Conservation (phyloP, 352 stramenopile genomes). For the Globisporangium cylindrosporum region DNA sequence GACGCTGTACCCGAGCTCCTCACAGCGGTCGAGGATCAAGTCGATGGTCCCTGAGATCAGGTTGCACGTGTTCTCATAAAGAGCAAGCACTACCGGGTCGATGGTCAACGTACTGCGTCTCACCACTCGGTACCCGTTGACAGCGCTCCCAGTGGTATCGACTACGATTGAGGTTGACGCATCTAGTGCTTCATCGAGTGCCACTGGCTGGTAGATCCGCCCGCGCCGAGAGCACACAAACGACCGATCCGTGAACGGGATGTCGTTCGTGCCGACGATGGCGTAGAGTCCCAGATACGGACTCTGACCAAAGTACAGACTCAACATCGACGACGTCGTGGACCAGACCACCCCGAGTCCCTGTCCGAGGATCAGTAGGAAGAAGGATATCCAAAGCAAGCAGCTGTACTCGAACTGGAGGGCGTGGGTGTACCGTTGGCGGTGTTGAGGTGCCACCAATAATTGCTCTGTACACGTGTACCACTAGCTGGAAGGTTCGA, state of each 20-base stretch:
- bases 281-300: no score
- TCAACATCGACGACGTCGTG: no score
- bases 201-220: conserved; percentile 26
- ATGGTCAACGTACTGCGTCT: background rate
- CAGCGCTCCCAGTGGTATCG: conserved; percentile 16
- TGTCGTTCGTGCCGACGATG: conserved; percentile 32
- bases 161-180: background rate
- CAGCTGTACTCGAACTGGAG: no score
- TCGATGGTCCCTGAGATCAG: conserved; percentile 20
- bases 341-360: no score
- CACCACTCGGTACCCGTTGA: conserved; percentile 28
- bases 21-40: conserved; percentile 17
- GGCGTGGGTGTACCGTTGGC: no score
- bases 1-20: conserved; percentile 24
- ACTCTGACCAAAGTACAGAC: no score
- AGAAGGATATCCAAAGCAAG: no score
- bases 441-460: no score
- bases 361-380: no score
- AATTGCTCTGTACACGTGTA: no score
- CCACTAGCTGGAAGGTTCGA: no score
- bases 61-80: conserved; percentile 13
- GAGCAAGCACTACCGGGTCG: background rate
- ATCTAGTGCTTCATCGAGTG: conserved; percentile 18
- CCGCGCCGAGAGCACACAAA: conserved; percentile 31
- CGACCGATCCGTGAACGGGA: conserved; percentile 38